Conservation (phyloP, 768 basidiomycete species). For the Phaeolepiota aurea region DNA sequence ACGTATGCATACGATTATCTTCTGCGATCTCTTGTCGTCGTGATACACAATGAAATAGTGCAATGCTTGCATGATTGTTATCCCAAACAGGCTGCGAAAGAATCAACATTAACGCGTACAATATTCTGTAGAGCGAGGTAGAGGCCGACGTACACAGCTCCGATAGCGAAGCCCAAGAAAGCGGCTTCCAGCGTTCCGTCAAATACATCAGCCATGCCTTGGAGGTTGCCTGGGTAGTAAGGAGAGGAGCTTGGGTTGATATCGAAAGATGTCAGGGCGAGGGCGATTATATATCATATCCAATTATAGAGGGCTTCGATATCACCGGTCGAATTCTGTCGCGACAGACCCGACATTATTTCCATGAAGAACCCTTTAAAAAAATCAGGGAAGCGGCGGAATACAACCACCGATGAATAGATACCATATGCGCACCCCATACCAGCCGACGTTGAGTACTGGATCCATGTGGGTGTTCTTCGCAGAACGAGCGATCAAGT, state of each 20-base stretch:
- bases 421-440: no score
- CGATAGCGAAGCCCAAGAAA: conserved; percentile 20
- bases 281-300: no score
- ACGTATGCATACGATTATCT: conserved; percentile 13
- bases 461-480: no score
- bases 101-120: background rate
- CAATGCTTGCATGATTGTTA: conserved; percentile 20
- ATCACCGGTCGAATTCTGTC: background rate
- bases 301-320: background rate
- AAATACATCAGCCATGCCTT: background rate
- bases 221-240: background rate
- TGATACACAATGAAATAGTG: conserved; percentile 16
- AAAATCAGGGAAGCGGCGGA: no score
- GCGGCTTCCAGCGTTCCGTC: conserved; percentile 14
- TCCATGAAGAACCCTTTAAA: no score
- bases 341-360: conserved; percentile 10
- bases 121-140: no score
- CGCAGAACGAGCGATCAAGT: no score
- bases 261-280: no score
- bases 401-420: no score
- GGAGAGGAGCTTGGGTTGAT: background rate
- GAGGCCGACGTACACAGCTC: conserved; percentile 16
- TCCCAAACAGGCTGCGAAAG: conserved; percentile 17
- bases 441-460: no score
- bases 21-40: conserved; percentile 11